These are phyloP conservation scores for Streptanthus diversifolius DNA, from an alignment of 345 rosid genomes.

Conservation along the genomic window DNA sequence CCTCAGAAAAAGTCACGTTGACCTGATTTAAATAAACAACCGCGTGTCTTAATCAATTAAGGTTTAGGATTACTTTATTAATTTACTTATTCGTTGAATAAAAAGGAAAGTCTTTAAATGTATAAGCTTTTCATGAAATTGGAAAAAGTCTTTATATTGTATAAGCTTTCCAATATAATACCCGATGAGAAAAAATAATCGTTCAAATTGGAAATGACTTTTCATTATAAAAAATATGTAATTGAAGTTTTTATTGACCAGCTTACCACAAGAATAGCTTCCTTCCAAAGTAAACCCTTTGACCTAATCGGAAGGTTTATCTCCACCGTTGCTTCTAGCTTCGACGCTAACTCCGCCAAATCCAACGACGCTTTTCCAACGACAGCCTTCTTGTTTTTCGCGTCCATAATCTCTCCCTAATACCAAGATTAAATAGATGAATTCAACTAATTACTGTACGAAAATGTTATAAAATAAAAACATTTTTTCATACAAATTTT, in stretches of 20 bases:
- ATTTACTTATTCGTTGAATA: neutral
- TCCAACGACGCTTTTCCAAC: conserved; percentile 33
- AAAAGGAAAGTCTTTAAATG: neutral
- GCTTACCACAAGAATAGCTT: conserved; percentile 31
- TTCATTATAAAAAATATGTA: neutral
- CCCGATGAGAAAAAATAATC: conserved; percentile 1
- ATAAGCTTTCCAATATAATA: neutral
- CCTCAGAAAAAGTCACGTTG: conserved; percentile 25
- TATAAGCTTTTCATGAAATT: neutral
- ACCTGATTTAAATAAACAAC: conserved; percentile 31
- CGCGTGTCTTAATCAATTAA: conserved; percentile 23
- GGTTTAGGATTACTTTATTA: conserved; percentile 5
- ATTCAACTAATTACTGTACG: too few species aligned
- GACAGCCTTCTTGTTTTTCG: conserved; percentile 9
- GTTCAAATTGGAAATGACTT: neutral
- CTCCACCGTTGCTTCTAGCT: conserved; percentile 29
- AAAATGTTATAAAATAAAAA: too few species aligned
- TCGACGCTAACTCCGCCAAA: conserved; percentile 26
- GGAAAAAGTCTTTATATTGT: neutral
- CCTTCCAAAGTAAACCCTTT: conserved; percentile 27
- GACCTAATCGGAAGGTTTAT: conserved; percentile 29
- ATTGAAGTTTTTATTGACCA: conserved; percentile 9
- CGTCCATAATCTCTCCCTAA: conserved; percentile 16
- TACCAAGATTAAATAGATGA: neutral
- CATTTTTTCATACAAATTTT: too few species aligned